phyloP scores from a whole-genome alignment of 169 alveolate species.

The Plasmodium knowlesi region DNA sequence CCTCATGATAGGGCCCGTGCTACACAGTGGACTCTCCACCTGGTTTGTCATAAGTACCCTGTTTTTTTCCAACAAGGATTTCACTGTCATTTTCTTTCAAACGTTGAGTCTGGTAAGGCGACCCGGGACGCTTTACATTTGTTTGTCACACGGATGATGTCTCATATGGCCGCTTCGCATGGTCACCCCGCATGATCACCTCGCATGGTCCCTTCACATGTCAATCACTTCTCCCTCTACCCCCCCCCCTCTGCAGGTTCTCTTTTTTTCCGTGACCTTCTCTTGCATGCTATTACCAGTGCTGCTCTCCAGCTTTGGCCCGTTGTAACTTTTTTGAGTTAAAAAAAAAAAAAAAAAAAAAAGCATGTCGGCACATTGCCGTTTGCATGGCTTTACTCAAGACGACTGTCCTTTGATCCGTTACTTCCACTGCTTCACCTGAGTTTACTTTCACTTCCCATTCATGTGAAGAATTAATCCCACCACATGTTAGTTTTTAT shows the following conservation, averaged over 20 bases:
- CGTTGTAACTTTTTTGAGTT: background rate
- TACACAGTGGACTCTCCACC: conserved; percentile 88
- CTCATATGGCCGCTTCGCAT: background rate
- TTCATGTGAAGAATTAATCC: background rate
- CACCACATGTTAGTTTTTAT: background rate
- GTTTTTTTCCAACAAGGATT: conserved; percentile 83
- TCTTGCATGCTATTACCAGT: conserved; percentile 55
- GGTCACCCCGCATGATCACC: background rate
- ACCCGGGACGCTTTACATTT: background rate
- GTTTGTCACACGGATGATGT: background rate
- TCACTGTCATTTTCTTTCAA: conserved; percentile 84
- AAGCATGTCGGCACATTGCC: background rate
- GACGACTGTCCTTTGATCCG: background rate
- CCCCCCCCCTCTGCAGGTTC: conserved; percentile 7
- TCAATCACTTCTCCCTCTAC: background rate
- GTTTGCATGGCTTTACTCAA: background rate
- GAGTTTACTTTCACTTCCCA: background rate
- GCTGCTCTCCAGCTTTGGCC: conserved; percentile 67
- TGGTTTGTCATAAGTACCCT: conserved; percentile 84
- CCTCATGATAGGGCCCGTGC: conserved; percentile 86
- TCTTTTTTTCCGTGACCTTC: conserved; percentile 31
- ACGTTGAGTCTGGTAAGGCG: conserved; percentile 84
- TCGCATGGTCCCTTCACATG: background rate
- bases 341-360: conserved; percentile 1
- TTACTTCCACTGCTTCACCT: background rate